Evolutionary conservation across 176 grass and related monocot species (phyloP).

Genomic region (Bolboschoenus planiculmis): DNA sequence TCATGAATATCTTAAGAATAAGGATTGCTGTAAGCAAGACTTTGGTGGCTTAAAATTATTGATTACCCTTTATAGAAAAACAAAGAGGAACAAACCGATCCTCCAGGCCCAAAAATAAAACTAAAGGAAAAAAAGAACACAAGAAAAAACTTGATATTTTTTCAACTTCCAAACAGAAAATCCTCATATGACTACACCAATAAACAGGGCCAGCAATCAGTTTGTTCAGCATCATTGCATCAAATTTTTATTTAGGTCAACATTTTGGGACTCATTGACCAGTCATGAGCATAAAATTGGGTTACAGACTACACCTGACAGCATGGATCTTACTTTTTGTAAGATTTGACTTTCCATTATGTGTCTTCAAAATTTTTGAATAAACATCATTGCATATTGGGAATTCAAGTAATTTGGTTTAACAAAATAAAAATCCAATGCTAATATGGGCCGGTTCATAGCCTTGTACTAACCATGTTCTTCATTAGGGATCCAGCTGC

Average conservation of each 20-base stretch:
- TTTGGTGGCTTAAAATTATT: background rate
- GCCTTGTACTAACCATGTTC: slow-evolving; percentile 54
- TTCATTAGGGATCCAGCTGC: slow-evolving; percentile 81
- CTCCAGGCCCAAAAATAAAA: too few relatives aligned
- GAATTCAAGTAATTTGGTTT: background rate
- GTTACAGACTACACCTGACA: background rate
- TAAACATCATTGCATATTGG: background rate
- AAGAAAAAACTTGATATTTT: background rate
- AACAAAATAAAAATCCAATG: background rate
- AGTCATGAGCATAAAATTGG: background rate
- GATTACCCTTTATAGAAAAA: background rate
- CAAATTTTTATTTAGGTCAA: background rate
- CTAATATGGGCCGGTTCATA: background rate
- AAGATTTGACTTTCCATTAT: background rate
- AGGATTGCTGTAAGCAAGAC: background rate
- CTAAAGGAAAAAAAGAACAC: too few relatives aligned
- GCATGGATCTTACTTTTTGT: slow-evolving; percentile 3
- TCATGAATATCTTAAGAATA: background rate
- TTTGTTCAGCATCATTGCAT: background rate
- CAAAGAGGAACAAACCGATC: too few relatives aligned
- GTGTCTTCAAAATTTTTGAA: background rate
- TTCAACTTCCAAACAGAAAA: background rate
- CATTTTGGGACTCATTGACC: background rate
- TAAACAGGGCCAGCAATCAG: background rate
- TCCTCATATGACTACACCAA: background rate